Evolutionary conservation across 495 filamentous ascomycete genomes (phyloP).

Genomic region (Platismatia glauca): DNA sequence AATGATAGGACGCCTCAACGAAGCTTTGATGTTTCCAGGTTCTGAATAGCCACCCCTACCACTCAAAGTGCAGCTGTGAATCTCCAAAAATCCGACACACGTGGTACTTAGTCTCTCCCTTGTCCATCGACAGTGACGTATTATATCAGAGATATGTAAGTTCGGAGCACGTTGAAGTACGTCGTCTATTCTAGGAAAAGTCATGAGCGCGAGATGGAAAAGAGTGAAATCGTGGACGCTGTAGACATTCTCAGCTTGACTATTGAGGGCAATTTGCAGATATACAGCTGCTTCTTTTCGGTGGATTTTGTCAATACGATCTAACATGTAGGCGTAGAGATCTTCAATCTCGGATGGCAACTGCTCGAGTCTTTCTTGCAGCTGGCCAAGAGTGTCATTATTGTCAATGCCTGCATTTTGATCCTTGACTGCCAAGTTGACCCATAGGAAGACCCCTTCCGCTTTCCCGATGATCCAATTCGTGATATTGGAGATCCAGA

Average conservation of each 20-base stretch:
- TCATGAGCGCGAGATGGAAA: neutral
- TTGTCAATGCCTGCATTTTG: neutral
- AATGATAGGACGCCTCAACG: too few species aligned
- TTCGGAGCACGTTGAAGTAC: too few species aligned
- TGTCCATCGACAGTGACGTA: too few species aligned
- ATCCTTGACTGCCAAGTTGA: conserved; percentile 1
- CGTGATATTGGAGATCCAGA: neutral
- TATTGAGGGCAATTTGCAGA: neutral
- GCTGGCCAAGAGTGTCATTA: neutral
- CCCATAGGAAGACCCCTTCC: conserved; percentile 10
- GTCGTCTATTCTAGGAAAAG: too few species aligned
- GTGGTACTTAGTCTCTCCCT: too few species aligned
- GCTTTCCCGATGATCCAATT: neutral
- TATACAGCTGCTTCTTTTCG: neutral
- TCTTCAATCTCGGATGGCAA: neutral
- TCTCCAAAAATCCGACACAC: too few species aligned
- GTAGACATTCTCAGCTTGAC: neutral
- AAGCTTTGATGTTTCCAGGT: too few species aligned
- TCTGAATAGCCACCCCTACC: too few species aligned
- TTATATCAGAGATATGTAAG: too few species aligned
- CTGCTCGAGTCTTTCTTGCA: neutral
- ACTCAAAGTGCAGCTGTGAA: too few species aligned
- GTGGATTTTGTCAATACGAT: neutral
- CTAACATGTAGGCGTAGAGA: conserved; percentile 1
- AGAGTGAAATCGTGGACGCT: neutral